These are phyloP conservation scores for Metschnikowia hibisci DNA, from an alignment of 805 yeast species.

Conservation along the genomic window DNA sequence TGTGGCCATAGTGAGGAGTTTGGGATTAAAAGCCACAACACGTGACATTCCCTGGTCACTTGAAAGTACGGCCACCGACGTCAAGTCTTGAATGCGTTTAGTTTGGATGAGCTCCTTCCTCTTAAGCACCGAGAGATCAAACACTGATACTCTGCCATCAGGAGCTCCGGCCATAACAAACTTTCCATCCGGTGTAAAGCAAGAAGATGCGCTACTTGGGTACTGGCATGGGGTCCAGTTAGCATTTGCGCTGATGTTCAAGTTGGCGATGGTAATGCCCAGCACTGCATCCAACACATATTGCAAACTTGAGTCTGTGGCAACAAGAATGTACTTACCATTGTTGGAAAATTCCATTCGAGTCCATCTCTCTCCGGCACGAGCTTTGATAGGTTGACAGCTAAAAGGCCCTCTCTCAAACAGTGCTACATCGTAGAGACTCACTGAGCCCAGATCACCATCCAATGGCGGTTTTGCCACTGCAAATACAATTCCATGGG, in stretches of 20 bases:
- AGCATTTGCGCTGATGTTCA: constrained; percentile 15
- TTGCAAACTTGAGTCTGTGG: constrained; percentile 51
- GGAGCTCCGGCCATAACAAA: constrained; percentile 33
- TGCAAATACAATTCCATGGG: constrained; percentile 79
- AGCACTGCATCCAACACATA: constrained; percentile 66
- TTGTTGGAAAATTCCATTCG: constrained; percentile 77
- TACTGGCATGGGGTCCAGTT: constrained; percentile 29
- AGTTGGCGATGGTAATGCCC: constrained; percentile 45
- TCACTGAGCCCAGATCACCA: constrained; percentile 20
- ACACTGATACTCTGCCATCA: constrained; percentile 23
- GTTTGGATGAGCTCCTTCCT: constrained; percentile 5
- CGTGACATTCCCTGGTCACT: constrained; percentile 39
- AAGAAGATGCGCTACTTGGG: constrained; percentile 29
- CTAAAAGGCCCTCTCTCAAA: constrained; percentile 58
- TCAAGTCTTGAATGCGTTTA: constrained; percentile 19
- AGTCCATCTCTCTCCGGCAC: constrained; percentile 43
- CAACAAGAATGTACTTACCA: constrained; percentile 60
- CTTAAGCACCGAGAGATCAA: constrained; percentile 27
- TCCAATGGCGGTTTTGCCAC: constrained; percentile 34
- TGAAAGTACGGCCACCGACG: constrained; percentile 23
- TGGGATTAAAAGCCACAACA: constrained; percentile 58
- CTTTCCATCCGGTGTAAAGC: constrained; percentile 41
- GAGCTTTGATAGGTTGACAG: constrained; percentile 17
- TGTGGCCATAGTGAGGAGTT: constrained; percentile 55
- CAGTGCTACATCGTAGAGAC: constrained; percentile 58